phyloP scores from a whole-genome alignment of 768 basidiomycete genomes.

The Boletus pseudopeckii region DNA sequence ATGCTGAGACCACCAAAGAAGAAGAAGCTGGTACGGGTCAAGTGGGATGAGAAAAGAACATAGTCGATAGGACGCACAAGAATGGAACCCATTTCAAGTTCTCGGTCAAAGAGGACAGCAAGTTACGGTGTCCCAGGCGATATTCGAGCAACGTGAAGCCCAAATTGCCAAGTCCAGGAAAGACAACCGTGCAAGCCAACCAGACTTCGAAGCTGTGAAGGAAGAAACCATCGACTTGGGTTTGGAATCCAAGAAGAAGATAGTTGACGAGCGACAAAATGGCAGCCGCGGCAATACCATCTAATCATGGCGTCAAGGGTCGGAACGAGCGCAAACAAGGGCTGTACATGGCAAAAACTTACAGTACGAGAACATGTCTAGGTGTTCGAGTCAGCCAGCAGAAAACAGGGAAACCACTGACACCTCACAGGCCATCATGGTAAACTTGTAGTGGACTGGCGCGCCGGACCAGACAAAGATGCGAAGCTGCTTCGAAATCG shows the following conservation, averaged over 20 bases:
- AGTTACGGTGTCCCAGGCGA: constrained; percentile 49
- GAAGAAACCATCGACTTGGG: constrained; percentile 71
- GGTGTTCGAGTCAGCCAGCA: background rate
- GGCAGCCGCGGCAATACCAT: constrained; percentile 63
- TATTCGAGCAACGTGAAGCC: constrained; percentile 77
- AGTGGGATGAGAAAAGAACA: background rate
- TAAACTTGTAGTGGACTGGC: constrained; percentile 79
- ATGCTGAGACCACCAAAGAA: constrained; percentile 56
- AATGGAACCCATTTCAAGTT: constrained; percentile 35
- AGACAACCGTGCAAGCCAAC: constrained; percentile 73
- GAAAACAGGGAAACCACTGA: background rate
- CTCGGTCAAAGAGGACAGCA: constrained; percentile 22
- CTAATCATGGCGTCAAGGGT: constrained; percentile 7
- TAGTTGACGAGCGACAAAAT: constrained; percentile 73
- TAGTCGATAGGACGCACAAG: constrained; percentile 26
- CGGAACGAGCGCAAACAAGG: background rate
- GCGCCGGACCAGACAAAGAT: constrained; percentile 74
- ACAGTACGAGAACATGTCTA: constrained; percentile 55
- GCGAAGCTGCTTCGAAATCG: constrained; percentile 78
- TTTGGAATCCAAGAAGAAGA: constrained; percentile 66
- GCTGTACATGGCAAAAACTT: constrained; percentile 11
- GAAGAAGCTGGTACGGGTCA: constrained; percentile 34
- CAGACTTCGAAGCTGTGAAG: constrained; percentile 79
- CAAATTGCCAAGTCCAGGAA: constrained; percentile 68
- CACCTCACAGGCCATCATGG: constrained; percentile 49